phyloP scores from a whole-genome alignment of 371 early-diverging fungal species.

The Mucor piriformis region DNA sequence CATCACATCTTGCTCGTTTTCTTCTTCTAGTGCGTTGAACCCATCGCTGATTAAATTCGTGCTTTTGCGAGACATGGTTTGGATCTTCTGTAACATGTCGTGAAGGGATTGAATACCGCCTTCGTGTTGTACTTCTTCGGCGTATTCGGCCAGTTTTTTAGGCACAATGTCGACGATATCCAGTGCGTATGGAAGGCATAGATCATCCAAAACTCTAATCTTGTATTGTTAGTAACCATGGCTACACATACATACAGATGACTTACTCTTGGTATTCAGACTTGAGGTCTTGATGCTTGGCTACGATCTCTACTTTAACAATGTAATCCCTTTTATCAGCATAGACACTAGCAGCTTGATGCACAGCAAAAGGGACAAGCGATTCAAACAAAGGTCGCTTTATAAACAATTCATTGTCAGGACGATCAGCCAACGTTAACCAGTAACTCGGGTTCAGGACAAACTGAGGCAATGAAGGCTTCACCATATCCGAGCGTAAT shows the following conservation, averaged over 20 bases:
- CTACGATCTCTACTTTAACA: conserved; percentile 66
- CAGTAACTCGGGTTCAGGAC: conserved; percentile 41
- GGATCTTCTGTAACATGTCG: conserved; percentile 64
- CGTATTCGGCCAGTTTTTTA: conserved; percentile 58
- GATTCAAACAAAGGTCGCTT: conserved; percentile 79
- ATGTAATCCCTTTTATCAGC: conserved; percentile 73
- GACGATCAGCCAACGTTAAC: conserved; percentile 15
- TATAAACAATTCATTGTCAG: conserved; percentile 41
- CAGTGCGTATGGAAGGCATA: conserved; percentile 28
- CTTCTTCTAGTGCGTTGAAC: conserved; percentile 69
- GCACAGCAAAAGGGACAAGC: conserved; percentile 89
- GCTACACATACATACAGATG: no score
- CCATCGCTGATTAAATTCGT: conserved; percentile 64
- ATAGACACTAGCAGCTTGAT: conserved; percentile 86
- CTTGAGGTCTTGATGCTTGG: conserved; percentile 63
- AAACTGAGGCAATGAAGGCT: conserved; percentile 54
- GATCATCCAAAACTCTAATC: conserved; percentile 27
- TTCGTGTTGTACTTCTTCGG: conserved; percentile 74
- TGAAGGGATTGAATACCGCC: conserved; percentile 71
- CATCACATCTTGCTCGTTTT: conserved; percentile 72
- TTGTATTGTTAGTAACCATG: no score
- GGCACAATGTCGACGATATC: conserved; percentile 69
- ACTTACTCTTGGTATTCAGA: conserved; percentile 61
- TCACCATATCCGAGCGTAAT: conserved; percentile 75
- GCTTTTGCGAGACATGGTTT: conserved; percentile 55